Conservation (phyloP, 305 asterid genomes). For the Plantago coronopus region DNA sequence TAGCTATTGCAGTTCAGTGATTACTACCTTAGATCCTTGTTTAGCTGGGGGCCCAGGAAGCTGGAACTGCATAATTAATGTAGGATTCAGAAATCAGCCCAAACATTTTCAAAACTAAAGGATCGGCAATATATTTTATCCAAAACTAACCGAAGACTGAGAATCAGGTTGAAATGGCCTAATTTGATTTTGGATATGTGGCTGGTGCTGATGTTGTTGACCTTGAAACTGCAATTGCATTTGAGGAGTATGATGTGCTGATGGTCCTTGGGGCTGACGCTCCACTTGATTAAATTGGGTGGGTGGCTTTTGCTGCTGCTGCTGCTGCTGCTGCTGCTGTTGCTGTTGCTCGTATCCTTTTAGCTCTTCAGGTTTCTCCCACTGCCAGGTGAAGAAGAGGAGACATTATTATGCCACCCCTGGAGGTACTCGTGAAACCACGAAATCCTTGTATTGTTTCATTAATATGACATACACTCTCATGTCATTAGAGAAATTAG, state of each 20-base stretch:
- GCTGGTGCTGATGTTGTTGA: conserved; percentile 52
- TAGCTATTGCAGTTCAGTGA: too few relatives aligned
- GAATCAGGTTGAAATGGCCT: conserved; percentile 58
- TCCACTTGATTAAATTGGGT: conserved; percentile 49
- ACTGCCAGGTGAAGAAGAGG: conserved; percentile 42
- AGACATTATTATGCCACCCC: conserved; percentile 9
- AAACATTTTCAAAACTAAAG: conserved; percentile 15
- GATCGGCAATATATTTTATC: conserved; percentile 5
- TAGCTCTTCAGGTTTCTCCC: conserved; percentile 97
- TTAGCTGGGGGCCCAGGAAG: conserved; percentile 50
- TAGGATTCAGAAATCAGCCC: conserved; percentile 22
- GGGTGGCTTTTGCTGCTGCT: conserved; percentile 23
- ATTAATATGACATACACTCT: background rate
- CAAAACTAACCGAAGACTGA: conserved; percentile 52
- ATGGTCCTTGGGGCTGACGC: conserved; percentile 45
- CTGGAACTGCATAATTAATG: conserved; percentile 52
- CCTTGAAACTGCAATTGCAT: conserved; percentile 54
- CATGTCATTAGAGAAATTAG: background rate
- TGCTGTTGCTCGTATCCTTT: conserved; percentile 50
- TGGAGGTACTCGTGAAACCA: background rate
- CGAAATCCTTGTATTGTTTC: background rate
- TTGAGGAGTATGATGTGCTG: conserved; percentile 49
- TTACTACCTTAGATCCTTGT: conserved; percentile 53
- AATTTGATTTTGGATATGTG: conserved; percentile 48
- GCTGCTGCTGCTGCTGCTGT: conserved; percentile 22